phyloP scores from a whole-genome alignment of 2,329 filamentous ascomycete species.

The Tympanopsis confertula region DNA sequence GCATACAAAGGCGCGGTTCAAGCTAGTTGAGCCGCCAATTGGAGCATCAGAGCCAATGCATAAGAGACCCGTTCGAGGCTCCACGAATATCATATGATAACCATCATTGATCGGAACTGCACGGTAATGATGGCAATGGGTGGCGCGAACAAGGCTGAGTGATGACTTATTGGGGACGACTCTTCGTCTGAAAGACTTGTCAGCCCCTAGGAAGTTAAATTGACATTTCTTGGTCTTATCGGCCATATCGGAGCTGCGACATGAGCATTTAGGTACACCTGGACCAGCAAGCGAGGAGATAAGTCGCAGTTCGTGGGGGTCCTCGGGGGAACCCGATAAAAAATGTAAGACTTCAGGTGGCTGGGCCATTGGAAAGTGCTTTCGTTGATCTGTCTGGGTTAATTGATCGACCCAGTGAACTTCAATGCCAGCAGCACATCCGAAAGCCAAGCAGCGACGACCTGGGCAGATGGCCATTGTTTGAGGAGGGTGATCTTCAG shows the following conservation, averaged over 20 bases:
- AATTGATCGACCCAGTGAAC: constrained; percentile 42
- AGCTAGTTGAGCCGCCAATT: constrained; percentile 20
- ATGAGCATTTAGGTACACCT: constrained; percentile 9
- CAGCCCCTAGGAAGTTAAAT: constrained; percentile 9
- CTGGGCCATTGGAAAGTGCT: constrained; percentile 41
- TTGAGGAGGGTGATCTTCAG: constrained; percentile 48
- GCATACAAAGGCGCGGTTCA: not conserved
- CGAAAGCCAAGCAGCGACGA: constrained; percentile 52
- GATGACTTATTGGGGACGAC: constrained; percentile 6
- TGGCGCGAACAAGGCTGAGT: constrained; percentile 23
- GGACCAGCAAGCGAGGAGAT: constrained; percentile 47
- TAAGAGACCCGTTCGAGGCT: constrained; percentile 41
- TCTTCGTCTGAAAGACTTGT: constrained; percentile 8
- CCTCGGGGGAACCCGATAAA: constrained; percentile 40
- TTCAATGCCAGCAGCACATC: constrained; percentile 49
- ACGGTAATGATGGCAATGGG: constrained; percentile 45
- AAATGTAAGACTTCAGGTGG: constrained; percentile 48
- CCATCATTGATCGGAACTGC: constrained; percentile 56
- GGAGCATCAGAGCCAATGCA: constrained; percentile 52
- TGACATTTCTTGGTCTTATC: constrained; percentile 5
- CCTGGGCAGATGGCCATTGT: constrained; percentile 56
- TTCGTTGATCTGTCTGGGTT: constrained; percentile 33
- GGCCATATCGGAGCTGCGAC: constrained; percentile 10
- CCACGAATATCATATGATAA: constrained; percentile 51
- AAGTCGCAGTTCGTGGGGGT: constrained; percentile 43